Evolutionary conservation across 192 early-diverging fungal species (phyloP).

Genomic region (Backusella mclennaniae): DNA sequence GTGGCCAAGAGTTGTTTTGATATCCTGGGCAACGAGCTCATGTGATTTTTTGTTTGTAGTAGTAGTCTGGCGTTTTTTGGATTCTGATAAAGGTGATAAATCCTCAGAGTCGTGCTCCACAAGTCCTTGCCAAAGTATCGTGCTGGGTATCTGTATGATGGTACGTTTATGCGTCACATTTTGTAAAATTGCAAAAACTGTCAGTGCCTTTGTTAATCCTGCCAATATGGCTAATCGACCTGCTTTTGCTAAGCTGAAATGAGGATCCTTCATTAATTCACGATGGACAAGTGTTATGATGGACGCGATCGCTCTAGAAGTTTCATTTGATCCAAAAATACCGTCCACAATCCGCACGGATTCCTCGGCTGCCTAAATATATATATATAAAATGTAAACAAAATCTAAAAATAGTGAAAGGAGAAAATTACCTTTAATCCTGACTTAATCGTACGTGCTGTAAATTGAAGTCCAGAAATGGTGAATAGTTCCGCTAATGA

Average conservation of each 20-base stretch:
- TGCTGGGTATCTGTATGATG: conserved; percentile 42
- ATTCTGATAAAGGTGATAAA: background rate
- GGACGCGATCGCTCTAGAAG: conserved; percentile 81
- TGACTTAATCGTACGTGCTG: conserved; percentile 71
- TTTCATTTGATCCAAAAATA: conserved; percentile 93
- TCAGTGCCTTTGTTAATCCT: conserved; percentile 77
- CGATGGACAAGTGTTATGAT: conserved; percentile 76
- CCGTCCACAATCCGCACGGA: conserved; percentile 90
- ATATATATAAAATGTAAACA: background rate
- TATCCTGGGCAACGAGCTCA: background rate
- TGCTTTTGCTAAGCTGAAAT: conserved; percentile 57
- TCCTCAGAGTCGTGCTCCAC: conserved; percentile 50
- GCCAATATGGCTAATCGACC: conserved; percentile 69
- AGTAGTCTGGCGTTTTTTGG: background rate
- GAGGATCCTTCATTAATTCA: conserved; percentile 70
- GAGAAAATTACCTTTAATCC: conserved; percentile 30
- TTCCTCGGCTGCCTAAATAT: conserved; percentile 75
- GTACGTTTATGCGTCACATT: conserved; percentile 68
- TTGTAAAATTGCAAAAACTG: conserved; percentile 85
- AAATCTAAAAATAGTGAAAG: background rate
- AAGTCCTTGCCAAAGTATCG: conserved; percentile 58
- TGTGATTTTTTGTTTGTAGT: conserved; percentile 5
- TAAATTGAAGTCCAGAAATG: conserved; percentile 76
- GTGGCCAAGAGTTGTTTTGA: background rate
- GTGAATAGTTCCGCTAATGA: conserved; percentile 75